Percentiles rank a stretch among this genome's conserved stretches.
Conservation (phyloP, 2,329 filamentous ascomycete species). For the Xylariaceae sp. region DNA sequence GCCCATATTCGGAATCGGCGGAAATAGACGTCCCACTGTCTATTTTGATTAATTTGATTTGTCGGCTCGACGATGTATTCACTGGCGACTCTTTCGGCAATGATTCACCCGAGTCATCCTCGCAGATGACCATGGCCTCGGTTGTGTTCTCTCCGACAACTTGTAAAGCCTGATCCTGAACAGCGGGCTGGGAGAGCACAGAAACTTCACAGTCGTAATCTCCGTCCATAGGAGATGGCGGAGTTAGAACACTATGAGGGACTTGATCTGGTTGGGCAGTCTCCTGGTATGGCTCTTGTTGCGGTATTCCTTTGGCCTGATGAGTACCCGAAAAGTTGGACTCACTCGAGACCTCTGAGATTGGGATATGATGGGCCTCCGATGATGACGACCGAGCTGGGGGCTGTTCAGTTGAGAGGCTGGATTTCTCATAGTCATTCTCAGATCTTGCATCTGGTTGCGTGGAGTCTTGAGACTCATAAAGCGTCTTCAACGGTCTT, state of each 20-base stretch:
- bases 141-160: neutral
- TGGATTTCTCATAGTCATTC: constrained; percentile 10
- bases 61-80: neutral
- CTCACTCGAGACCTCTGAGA: neutral
- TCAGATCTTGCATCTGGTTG: constrained; percentile 7
- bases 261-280: neutral
- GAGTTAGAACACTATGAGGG: neutral
- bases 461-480: constrained; percentile 6
- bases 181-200: neutral
- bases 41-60: constrained; percentile 7
- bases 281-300: constrained; percentile 3
- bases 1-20: constrained; percentile 1
- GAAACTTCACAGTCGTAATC: neutral
- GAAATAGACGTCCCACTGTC: constrained; percentile 4
- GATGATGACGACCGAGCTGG: neutral
- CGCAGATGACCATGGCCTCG: neutral
- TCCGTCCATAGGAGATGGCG: constrained; percentile 4
- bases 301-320: neutral
- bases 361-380: neutral
- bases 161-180: neutral
- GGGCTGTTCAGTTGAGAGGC: constrained; percentile 11
- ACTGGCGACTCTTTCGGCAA: neutral
- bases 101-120: constrained; percentile 1
- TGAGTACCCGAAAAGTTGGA: neutral
- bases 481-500: constrained; percentile 1